phyloP scores from a whole-genome alignment of 306 rosid species.

The Astragalus membranaceus region DNA sequence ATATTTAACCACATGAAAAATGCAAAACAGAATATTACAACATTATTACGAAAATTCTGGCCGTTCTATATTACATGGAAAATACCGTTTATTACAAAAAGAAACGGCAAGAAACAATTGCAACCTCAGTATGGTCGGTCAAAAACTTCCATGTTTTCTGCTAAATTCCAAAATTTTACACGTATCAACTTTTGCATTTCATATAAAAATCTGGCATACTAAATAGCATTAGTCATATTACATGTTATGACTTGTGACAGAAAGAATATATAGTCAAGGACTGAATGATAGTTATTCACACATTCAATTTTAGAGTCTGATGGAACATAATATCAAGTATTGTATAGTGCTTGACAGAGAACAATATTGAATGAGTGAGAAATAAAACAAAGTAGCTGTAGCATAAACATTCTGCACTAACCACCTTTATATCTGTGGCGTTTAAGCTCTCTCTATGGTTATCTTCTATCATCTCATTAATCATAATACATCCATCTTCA shows the following conservation, averaged over 20 bases:
- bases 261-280: neutral
- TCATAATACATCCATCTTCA: constrained; percentile 20
- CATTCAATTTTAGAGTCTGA: neutral
- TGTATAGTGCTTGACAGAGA: neutral
- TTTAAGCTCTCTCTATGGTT: constrained; percentile 19
- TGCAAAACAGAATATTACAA: neutral
- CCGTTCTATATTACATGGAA: neutral
- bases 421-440: constrained; percentile 24
- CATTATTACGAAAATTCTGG: neutral
- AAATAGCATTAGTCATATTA: no score
- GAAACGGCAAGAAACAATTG: no score
- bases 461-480: constrained; percentile 19
- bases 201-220: no score
- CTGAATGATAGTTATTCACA: neutral
- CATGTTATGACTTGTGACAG: neutral
- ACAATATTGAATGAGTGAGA: constrained; percentile 23
- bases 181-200: no score
- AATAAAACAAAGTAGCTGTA: neutral
- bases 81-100: no score
- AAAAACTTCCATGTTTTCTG: no score
- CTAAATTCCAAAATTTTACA: no score
- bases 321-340: neutral
- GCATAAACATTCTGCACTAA: constrained; percentile 23
- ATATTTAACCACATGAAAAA: no score
- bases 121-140: no score